Base-by-base conservation (phyloP, 2,329 filamentous ascomycete genomes). In the Claviceps sp. region DNA sequence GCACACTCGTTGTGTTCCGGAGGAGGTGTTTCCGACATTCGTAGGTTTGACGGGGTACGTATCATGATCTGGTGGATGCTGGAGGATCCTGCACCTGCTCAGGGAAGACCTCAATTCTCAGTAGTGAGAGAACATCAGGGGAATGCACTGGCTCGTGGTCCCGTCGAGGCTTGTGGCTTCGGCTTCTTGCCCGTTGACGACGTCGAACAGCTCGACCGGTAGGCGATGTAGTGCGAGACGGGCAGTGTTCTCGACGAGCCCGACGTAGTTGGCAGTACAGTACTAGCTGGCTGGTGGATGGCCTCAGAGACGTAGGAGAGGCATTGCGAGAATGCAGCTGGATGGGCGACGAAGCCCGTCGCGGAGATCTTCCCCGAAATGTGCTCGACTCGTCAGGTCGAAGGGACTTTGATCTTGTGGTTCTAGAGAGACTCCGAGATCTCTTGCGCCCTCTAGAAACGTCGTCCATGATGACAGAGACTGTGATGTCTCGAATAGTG, bases 181-280 rank as follows among this genome's bases (percentile, higher is more conserved):
- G 61, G 59, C 68, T 71, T 50, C 67, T 62, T 13, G 67, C 68
- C 49, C 68, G 60, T 53, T 67, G 65, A n/a, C 65, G 64, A 46
- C 66, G 66, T 22, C 66, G 62, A 43, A 61, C 57, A 29, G 61
- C 60, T 55, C 64, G 60, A n/a, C 61, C 64, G 26, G 63, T 58
- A 2, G 66, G 66, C 5, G 68, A 68, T 1, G 63, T 56, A 17
- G 65, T 65, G 20, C 69, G 62, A 13, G 69, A 71, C 11, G 69
- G 69, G 53, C 69, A 71, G 54, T 73, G 72, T 56, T 71, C 71
- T 20, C 73, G 69, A 42, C 70, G 68, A 37, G 64, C 63, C 34
- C 67, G 65, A 5, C 69, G 62, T 14, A 72, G 64, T 13, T 69
- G 62, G 42, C 68, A 66, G 52, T 68, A 66, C 16, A 73, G 64